Percentiles rank a stretch among this genome's conserved stretches.
phyloP scores from a whole-genome alignment of 225 moss, liverwort and hornwort species.

The Anthoceros angustus region DNA sequence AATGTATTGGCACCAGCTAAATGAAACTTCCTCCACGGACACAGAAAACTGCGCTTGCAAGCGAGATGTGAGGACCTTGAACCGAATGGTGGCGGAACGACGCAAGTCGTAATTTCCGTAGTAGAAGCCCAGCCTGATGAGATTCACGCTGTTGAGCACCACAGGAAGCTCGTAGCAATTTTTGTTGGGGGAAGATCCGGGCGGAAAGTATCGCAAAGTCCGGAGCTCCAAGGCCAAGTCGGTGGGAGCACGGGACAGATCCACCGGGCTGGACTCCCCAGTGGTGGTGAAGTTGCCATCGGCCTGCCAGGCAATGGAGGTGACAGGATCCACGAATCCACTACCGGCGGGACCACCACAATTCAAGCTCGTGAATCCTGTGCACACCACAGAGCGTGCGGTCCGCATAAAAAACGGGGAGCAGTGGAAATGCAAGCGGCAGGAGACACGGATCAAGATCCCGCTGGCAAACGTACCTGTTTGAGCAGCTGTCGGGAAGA shows the following conservation, averaged over 20 bases:
- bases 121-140: neutral
- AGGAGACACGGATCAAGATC: too few relatives aligned
- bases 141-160: neutral
- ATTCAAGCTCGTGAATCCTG: neutral
- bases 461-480: too few relatives aligned
- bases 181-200: neutral
- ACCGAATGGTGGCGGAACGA: neutral
- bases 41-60: neutral
- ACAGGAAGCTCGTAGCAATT: neutral
- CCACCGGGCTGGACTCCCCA: neutral
- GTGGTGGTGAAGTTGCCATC: neutral
- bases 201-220: neutral
- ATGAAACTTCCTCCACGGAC: neutral
- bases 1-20: neutral
- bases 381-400: too few relatives aligned
- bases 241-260: neutral
- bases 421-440: too few relatives aligned
- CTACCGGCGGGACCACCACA: neutral
- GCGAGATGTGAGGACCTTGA: neutral
- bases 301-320: neutral
- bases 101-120: constrained; percentile 1
- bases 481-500: too few relatives aligned
- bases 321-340: neutral
- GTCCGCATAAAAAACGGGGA: too few relatives aligned
- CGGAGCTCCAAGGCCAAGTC: neutral